Evolutionary conservation across 345 rosid species (phyloP).

Genomic region (Aquilaria malaccensis): DNA sequence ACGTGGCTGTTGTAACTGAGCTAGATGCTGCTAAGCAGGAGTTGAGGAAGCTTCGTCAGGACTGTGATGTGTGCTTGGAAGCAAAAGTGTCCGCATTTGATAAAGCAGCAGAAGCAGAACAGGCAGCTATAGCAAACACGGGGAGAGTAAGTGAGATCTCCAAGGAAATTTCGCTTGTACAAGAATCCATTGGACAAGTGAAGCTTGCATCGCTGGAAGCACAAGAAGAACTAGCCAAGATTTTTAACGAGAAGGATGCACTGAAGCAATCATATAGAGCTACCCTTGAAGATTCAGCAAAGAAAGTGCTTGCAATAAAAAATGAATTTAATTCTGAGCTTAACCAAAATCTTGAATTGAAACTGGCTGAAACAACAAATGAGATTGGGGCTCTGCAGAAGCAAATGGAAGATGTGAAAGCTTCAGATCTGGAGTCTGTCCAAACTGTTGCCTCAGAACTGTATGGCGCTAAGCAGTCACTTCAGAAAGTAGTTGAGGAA

Average conservation of each 20-base stretch:
- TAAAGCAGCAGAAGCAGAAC: slow-evolving; percentile 60
- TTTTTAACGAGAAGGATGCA: slow-evolving; percentile 64
- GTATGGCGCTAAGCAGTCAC: slow-evolving; percentile 77
- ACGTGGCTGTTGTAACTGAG: slow-evolving; percentile 42
- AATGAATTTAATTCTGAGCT: slow-evolving; percentile 69
- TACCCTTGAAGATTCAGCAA: slow-evolving; percentile 55
- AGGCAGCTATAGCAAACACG: slow-evolving; percentile 43
- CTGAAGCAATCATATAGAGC: slow-evolving; percentile 54
- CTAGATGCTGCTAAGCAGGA: slow-evolving; percentile 80
- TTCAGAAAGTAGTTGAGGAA: slow-evolving; percentile 68
- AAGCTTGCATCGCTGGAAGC: slow-evolving; percentile 66
- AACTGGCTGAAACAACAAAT: slow-evolving; percentile 47
- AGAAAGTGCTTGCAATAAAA: slow-evolving; percentile 46
- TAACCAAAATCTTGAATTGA: slow-evolving; percentile 49
- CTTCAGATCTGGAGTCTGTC: slow-evolving; percentile 72
- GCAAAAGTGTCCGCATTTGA: slow-evolving; percentile 50
- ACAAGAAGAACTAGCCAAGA: slow-evolving; percentile 59
- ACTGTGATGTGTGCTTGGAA: slow-evolving; percentile 41
- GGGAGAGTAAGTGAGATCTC: slow-evolving; percentile 70
- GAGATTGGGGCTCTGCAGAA: slow-evolving; percentile 55
- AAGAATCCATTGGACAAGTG: slow-evolving; percentile 78
- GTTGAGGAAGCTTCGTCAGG: slow-evolving; percentile 63
- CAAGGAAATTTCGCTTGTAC: slow-evolving; percentile 61
- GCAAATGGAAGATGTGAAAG: slow-evolving; percentile 67
- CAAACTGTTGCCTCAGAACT: slow-evolving; percentile 59